Conservation (phyloP, 2,329 filamentous ascomycete species). For the Colletotrichum destructivum region DNA sequence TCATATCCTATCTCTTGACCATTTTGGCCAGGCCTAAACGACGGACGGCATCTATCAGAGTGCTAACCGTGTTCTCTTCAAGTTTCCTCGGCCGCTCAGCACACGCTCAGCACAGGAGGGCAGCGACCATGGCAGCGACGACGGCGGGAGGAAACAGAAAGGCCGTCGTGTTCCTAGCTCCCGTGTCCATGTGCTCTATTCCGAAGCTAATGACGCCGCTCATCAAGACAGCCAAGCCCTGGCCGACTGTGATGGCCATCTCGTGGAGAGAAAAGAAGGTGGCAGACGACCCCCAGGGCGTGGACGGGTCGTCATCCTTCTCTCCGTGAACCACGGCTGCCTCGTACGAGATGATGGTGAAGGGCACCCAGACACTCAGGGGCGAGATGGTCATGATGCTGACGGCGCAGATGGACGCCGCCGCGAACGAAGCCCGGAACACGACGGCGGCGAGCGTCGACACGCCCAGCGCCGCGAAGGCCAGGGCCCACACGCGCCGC, state of each 20-base stretch:
- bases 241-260: constrained; percentile 4
- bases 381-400: constrained; percentile 5
- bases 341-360: constrained; percentile 15
- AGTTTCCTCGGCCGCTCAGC: neutral
- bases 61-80: no score
- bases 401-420: constrained; percentile 8
- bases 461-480: neutral
- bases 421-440: neutral
- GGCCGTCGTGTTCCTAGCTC: neutral
- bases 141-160: neutral
- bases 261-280: constrained; percentile 9
- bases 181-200: neutral
- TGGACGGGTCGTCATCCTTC: neutral
- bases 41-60: no score
- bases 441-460: neutral
- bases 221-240: neutral
- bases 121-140: neutral
- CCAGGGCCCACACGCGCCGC: constrained; percentile 17
- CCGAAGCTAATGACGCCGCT: neutral
- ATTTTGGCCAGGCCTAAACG: no score
- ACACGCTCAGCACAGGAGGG: neutral
- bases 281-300: neutral
- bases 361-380: constrained; percentile 6
- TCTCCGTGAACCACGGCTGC: neutral
- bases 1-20: no score